Conservation (phyloP, 306 rosid species). For the Begonia fuchsioides region DNA sequence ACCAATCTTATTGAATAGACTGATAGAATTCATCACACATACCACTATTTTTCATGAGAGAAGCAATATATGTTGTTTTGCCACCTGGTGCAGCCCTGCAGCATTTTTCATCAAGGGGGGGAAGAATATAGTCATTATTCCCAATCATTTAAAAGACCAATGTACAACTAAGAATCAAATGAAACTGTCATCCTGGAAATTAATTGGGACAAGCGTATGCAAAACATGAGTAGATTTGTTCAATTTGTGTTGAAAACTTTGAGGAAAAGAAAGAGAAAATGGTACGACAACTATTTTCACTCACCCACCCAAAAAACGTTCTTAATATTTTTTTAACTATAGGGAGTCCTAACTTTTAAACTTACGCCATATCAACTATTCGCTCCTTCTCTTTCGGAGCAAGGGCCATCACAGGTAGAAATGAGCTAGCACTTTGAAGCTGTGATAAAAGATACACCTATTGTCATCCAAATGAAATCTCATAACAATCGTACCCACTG, state of each 20-base stretch:
- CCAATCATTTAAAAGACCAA: too few relatives aligned
- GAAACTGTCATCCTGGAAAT: too few relatives aligned
- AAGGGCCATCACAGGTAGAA: constrained; percentile 97
- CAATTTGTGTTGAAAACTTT: too few relatives aligned
- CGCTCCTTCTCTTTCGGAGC: constrained; percentile 97
- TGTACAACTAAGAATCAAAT: too few relatives aligned
- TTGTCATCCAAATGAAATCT: too few relatives aligned
- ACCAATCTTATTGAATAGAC: neutral
- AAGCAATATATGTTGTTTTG: constrained; percentile 89
- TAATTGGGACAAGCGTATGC: too few relatives aligned
- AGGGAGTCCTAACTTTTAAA: neutral
- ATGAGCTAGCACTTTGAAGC: constrained; percentile 98
- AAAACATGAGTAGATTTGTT: too few relatives aligned
- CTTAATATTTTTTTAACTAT: too few relatives aligned
- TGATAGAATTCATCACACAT: constrained; percentile 5
- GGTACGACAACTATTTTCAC: too few relatives aligned
- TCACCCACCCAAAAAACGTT: too few relatives aligned
- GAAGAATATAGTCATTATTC: neutral
- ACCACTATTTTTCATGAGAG: constrained; percentile 96
- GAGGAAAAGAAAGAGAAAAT: neutral
- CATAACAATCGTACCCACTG: too few relatives aligned
- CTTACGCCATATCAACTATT: constrained; percentile 96
- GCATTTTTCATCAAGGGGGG: neutral
- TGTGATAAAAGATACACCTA: constrained; percentile 6
- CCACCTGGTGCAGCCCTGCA: constrained; percentile 99